Evolutionary conservation across 1,284 basidiomycete genomes (phyloP), one percentile per base, ranked within the genome.

Genomic region (Leucoagaricus sp.): DNA sequence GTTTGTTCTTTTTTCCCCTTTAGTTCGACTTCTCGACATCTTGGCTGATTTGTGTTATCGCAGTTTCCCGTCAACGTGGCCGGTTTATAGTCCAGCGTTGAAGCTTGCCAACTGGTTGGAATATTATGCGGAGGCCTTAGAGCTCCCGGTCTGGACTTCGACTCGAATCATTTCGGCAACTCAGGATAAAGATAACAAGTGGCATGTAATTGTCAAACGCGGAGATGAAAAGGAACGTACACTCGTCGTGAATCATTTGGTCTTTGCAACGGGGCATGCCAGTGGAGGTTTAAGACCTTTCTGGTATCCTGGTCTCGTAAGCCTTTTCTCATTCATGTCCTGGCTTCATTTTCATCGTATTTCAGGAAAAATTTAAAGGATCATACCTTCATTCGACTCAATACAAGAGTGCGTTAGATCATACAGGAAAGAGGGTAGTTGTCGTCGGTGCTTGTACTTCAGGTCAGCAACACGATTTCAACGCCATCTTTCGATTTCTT

Each of bases 71-170:
- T 60, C 77, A 1, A 76, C 74, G 17, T 89, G 87, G 85, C 84
- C 86, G 0, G 79, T 83, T 0, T 85, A 79, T 62, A 79, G 82
- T 0, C 83, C 85, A 0, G 81, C 83, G 13, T 71, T 69, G 19
- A 83, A 87, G 80, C 76, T 90, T 10, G 87, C 83, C 0, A 81
- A 85, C 63, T 90, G 86, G 83, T 75, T 89, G 6, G 86, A 89
- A 67, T 72, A 71, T 26, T 91, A 88, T 67, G 86, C 84, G 2
- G 77, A 85, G 40, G 68, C 79, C 1, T 73, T 89, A 63, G 86
- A 89, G 61, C 67, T 89, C 40, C 82, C 86, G 67, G 75, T 85
- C 23, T 89, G 87, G 87, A 83, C 81, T 1, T 50, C 49, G 4
- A 8, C 49, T 28, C 17, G 5, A 6, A 57, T 89, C 83, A 85